Conservation (phyloP, 208 protist species). For the Trypanosomatidae sp. region DNA sequence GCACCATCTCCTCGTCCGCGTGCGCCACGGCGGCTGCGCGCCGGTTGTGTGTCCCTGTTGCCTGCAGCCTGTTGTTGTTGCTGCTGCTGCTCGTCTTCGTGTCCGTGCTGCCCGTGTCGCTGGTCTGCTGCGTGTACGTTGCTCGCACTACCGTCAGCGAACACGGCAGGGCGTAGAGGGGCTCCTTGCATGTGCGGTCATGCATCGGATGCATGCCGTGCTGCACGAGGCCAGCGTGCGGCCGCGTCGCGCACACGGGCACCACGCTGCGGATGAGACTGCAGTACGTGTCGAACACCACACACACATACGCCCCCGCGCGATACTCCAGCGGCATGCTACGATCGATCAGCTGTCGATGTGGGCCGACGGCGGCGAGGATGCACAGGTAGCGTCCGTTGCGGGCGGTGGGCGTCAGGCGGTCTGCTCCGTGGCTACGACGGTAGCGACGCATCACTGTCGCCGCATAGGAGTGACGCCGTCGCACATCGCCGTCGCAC, state of each 20-base stretch:
- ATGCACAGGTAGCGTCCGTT: constrained; percentile 69
- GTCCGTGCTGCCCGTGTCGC: constrained; percentile 1
- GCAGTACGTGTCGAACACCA: constrained; percentile 55
- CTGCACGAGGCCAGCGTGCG: constrained; percentile 10
- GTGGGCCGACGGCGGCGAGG: constrained; percentile 50
- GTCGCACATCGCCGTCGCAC: too few species aligned
- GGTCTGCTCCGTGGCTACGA: too few species aligned
- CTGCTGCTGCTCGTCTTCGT: constrained; percentile 1
- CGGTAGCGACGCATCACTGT: too few species aligned
- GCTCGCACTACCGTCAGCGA: constrained; percentile 20
- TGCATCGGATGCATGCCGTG: constrained; percentile 17
- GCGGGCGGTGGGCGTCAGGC: constrained; percentile 19
- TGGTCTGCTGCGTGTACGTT: too few species aligned
- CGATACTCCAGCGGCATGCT: constrained; percentile 21
- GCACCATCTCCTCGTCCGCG: constrained; percentile 10
- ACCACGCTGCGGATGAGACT: constrained; percentile 48
- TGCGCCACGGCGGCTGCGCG: neutral
- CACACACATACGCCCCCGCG: constrained; percentile 43
- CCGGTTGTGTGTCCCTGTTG: neutral
- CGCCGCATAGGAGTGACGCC: too few species aligned
- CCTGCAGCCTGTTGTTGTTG: neutral
- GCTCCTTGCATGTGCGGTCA: constrained; percentile 12
- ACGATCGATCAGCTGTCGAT: constrained; percentile 18
- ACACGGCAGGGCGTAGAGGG: constrained; percentile 42
- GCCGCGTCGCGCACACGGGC: constrained; percentile 37